phyloP scores from a whole-genome alignment of 306 rosid genomes.

The Cicer arietinum region DNA sequence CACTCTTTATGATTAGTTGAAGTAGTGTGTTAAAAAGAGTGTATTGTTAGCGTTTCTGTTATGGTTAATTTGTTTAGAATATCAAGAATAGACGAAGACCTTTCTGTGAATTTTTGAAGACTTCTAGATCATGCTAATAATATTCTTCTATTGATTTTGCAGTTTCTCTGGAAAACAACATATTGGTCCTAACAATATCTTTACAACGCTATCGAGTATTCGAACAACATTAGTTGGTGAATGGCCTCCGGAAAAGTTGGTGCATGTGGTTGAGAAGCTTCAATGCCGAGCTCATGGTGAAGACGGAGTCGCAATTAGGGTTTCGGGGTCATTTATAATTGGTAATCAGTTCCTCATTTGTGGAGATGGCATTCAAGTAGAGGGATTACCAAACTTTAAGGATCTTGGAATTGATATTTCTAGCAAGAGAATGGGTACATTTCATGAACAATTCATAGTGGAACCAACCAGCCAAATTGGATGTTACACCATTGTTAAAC shows the following conservation, averaged over 20 bases:
- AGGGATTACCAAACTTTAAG: slow-evolving; percentile 84
- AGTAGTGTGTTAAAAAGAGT: not conserved
- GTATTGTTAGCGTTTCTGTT: not conserved
- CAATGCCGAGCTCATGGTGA: slow-evolving; percentile 79
- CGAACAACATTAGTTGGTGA: slow-evolving; percentile 81
- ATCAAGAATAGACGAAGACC: not conserved
- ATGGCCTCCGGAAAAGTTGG: slow-evolving; percentile 93
- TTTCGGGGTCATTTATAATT: slow-evolving; percentile 81
- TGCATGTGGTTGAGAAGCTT: slow-evolving; percentile 89
- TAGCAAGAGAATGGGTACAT: slow-evolving; percentile 84
- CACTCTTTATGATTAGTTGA: not conserved
- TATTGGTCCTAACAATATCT: slow-evolving; percentile 66
- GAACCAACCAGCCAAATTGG: slow-evolving; percentile 81
- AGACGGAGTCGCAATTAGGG: slow-evolving; percentile 89
- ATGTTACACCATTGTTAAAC: slow-evolving; percentile 71
- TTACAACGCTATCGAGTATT: slow-evolving; percentile 61
- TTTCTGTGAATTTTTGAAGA: not conserved
- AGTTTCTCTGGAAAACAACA: slow-evolving; percentile 86
- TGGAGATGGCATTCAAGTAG: slow-evolving; percentile 96
- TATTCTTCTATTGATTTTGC: slow-evolving; percentile 14
- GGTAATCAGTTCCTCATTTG: slow-evolving; percentile 96
- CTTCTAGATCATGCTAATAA: slow-evolving; percentile 16
- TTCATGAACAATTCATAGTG: slow-evolving; percentile 82
- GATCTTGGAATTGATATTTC: slow-evolving; percentile 82
- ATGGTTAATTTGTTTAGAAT: not conserved